A percentile compares a stretch with the other conserved stretches of the same genome.
phyloP scores from a whole-genome alignment of 176 grass and related monocot species.

The Aegilops longissima region DNA sequence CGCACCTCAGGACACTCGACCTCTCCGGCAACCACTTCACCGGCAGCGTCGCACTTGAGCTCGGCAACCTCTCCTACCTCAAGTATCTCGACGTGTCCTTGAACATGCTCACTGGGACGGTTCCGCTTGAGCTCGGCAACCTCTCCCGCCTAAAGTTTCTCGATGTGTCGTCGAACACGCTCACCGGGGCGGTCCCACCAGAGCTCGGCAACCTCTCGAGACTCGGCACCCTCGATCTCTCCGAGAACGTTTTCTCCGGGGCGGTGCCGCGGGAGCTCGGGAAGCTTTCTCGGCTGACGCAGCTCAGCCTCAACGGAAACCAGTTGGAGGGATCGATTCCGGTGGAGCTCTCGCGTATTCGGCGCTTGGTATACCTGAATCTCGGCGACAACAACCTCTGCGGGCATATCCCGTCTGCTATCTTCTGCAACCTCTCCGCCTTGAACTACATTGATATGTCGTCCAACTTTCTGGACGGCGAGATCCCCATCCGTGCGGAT shows the following conservation, averaged over 20 bases:
- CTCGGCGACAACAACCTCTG: constrained; percentile 63
- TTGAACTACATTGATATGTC: constrained; percentile 75
- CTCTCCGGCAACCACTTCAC: constrained; percentile 43
- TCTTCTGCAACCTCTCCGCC: constrained; percentile 72
- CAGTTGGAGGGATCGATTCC: constrained; percentile 55
- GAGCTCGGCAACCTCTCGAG: too few species aligned
- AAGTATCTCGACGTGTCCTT: too few species aligned
- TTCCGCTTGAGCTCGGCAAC: too few species aligned
- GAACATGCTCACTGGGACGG: too few species aligned
- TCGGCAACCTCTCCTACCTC: not conserved
- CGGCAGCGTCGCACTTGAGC: constrained; percentile 29
- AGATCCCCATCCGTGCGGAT: constrained; percentile 50
- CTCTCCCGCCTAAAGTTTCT: too few species aligned
- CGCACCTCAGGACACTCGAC: constrained; percentile 58
- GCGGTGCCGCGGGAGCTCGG: too few species aligned
- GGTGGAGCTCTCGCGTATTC: constrained; percentile 46
- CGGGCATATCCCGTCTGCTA: constrained; percentile 45
- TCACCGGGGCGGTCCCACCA: too few species aligned
- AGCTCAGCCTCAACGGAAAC: constrained; percentile 64
- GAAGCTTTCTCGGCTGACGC: constrained; percentile 15
- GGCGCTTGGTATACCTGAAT: constrained; percentile 54
- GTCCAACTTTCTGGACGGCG: constrained; percentile 59
- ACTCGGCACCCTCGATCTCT: too few species aligned
- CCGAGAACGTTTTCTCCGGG: too few species aligned
- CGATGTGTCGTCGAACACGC: too few species aligned